phyloP scores from a whole-genome alignment of 805 yeast species.

The Wickerhamomyces canadensis region DNA sequence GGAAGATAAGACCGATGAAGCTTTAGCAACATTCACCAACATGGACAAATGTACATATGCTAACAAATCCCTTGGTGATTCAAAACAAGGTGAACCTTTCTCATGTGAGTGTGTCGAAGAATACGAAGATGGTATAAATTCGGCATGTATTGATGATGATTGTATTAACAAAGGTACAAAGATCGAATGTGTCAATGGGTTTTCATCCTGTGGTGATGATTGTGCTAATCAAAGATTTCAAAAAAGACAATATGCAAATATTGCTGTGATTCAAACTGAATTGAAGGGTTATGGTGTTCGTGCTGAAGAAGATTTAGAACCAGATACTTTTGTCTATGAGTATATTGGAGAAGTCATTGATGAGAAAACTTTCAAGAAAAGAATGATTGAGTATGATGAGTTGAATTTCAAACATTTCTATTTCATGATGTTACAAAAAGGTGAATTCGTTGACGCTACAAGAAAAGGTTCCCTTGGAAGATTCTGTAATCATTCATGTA shows the following conservation, averaged over 20 bases:
- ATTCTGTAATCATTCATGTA: constrained; percentile 92
- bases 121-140: constrained; percentile 36
- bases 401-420: constrained; percentile 76
- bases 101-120: constrained; percentile 80
- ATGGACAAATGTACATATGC: constrained; percentile 59
- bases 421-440: constrained; percentile 92
- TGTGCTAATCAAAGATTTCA: constrained; percentile 92
- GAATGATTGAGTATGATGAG: constrained; percentile 71
- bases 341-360: constrained; percentile 93
- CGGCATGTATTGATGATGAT: constrained; percentile 82
- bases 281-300: constrained; percentile 87
- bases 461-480: constrained; percentile 82
- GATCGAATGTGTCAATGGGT: constrained; percentile 79
- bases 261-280: constrained; percentile 81
- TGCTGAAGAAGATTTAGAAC: constrained; percentile 52
- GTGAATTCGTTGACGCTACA: constrained; percentile 94
- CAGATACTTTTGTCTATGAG: constrained; percentile 77
- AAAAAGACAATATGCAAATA: constrained; percentile 59
- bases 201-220: constrained; percentile 62
- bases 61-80: constrained; percentile 54
- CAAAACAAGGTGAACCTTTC: constrained; percentile 74
- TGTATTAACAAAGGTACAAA: constrained; percentile 91
- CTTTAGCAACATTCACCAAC: constrained; percentile 49
- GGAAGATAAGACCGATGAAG: constrained; percentile 65
- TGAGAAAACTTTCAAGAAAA: constrained; percentile 63